Conservation (phyloP, 345 rosid genomes). For the sweet orange (Citrus sinensis) region DNA sequence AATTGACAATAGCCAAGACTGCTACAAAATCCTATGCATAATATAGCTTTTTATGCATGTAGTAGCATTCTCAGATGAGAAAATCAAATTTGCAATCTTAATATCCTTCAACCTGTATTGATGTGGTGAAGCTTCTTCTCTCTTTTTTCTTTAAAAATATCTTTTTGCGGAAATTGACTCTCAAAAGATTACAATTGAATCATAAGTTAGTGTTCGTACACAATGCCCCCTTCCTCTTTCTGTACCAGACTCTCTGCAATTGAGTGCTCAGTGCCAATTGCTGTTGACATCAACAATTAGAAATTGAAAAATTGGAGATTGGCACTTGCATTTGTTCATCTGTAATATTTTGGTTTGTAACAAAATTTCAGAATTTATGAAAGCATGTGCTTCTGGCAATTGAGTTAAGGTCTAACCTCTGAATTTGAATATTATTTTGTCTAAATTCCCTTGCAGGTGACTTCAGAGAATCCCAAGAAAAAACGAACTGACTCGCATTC, state of each 20-base stretch:
- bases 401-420: not conserved
- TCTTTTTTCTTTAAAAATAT: not conserved
- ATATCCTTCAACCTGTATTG: not conserved
- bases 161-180: not conserved
- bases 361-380: not conserved
- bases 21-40: not conserved
- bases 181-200: not conserved
- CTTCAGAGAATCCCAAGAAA: slow-evolving; percentile 29
- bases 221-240: not conserved
- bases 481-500: slow-evolving; percentile 24
- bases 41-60: not conserved
- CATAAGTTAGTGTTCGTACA: not conserved
- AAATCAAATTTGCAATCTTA: not conserved
- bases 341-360: not conserved
- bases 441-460: slow-evolving; percentile 15
- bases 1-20: not conserved
- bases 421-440: not conserved
- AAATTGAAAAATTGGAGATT: not conserved
- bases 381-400: not conserved
- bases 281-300: not conserved
- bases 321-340: not conserved
- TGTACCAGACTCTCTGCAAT: not conserved
- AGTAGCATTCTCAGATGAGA: not conserved
- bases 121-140: not conserved
- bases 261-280: not conserved